phyloP scores from a whole-genome alignment of 2,329 filamentous ascomycete genomes.

The Aspergillus hiratsukae region DNA sequence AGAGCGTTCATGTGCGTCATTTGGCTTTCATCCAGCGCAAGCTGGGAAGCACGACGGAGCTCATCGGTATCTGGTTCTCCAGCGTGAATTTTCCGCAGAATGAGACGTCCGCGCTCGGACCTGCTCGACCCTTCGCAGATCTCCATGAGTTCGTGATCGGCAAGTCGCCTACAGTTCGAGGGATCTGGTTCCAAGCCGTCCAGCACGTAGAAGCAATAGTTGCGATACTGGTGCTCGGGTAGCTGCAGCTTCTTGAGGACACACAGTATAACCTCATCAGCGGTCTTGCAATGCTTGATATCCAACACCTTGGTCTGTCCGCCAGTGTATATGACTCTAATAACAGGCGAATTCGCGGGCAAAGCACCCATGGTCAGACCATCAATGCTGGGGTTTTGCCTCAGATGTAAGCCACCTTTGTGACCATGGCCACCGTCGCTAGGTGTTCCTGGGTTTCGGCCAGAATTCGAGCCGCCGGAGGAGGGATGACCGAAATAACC shows the following conservation, averaged over 20 bases:
- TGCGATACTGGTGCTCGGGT: constrained; percentile 84
- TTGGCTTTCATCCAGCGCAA: constrained; percentile 81
- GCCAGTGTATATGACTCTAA: constrained; percentile 87
- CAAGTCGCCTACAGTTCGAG: constrained; percentile 72
- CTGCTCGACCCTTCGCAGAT: constrained; percentile 83
- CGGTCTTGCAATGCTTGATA: constrained; percentile 83
- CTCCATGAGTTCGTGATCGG: constrained; percentile 82
- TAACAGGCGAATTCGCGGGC: constrained; percentile 80
- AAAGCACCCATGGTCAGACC: constrained; percentile 80
- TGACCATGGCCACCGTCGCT: constrained; percentile 60
- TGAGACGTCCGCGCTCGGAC: constrained; percentile 83
- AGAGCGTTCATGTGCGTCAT: constrained; percentile 64
- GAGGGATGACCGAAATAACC: constrained; percentile 54
- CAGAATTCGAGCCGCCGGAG: constrained; percentile 50
- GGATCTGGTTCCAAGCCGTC: constrained; percentile 80
- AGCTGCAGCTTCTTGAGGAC: constrained; percentile 84
- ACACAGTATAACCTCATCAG: constrained; percentile 87
- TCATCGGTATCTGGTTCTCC: constrained; percentile 86
- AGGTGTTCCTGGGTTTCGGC: constrained; percentile 57
- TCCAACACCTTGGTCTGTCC: constrained; percentile 92
- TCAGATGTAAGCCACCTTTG: constrained; percentile 64
- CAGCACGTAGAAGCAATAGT: constrained; percentile 95
- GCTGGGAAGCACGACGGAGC: constrained; percentile 78
- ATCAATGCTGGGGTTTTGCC: constrained; percentile 80
- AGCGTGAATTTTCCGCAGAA: constrained; percentile 85